Conservation (phyloP, 306 rosid species). For the Vicia villosa region DNA sequence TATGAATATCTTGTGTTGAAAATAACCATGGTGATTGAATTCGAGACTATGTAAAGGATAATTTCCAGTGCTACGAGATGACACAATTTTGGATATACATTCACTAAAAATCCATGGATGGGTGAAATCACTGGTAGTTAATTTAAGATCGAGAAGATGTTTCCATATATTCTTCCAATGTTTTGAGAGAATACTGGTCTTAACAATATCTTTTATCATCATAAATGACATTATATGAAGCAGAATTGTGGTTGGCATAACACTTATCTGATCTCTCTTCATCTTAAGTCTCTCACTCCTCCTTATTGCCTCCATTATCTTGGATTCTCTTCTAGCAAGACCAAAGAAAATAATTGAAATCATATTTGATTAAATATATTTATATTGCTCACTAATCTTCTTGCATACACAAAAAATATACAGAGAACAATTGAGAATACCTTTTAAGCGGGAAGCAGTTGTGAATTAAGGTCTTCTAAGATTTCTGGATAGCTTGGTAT, state of each 20-base stretch:
- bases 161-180: constrained; percentile 5
- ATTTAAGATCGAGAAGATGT: neutral
- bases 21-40: neutral
- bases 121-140: neutral
- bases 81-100: neutral
- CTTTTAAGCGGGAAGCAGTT: too few species aligned
- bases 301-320: too few species aligned
- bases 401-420: too few species aligned
- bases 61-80: neutral
- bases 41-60: neutral
- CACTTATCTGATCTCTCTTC: too few species aligned
- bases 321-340: too few species aligned
- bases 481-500: too few species aligned
- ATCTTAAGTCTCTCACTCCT: too few species aligned
- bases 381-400: too few species aligned
- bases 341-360: too few species aligned
- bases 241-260: neutral
- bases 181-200: constrained; percentile 14
- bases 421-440: too few species aligned
- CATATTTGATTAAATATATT: too few species aligned
- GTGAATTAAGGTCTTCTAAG: too few species aligned
- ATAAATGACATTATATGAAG: constrained; percentile 6
- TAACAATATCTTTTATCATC: neutral
- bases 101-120: neutral
- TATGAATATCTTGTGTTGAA: neutral